phyloP scores from a whole-genome alignment of 1,284 basidiomycete genomes.

The Apiotrichum brassicae region DNA sequence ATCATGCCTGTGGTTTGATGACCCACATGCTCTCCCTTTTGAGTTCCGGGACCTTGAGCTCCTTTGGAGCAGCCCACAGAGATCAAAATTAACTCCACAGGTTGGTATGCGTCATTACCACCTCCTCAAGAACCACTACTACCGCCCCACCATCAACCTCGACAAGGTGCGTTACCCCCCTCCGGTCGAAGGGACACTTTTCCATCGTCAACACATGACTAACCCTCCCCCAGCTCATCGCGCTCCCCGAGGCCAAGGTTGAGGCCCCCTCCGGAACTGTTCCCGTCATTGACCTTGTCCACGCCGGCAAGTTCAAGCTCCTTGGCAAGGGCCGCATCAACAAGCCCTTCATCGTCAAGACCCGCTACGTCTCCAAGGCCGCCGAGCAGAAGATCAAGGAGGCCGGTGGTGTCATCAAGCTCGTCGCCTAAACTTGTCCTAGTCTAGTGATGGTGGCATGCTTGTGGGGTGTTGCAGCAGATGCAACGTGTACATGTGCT shows the following conservation, averaged over 20 bases:
- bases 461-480: no score
- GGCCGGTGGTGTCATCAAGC: conserved; percentile 85
- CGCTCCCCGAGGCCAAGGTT: conserved; percentile 47
- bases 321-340: conserved; percentile 47
- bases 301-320: conserved; percentile 84
- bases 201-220: neutral
- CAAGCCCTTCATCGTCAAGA: conserved; percentile 87
- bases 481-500: no score
- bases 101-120: conserved; percentile 99
- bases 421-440: conserved; percentile 67
- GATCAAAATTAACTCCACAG: neutral
- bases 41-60: no score
- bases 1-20: no score
- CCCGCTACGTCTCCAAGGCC: conserved; percentile 79
- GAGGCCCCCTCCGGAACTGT: conserved; percentile 55
- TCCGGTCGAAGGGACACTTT: neutral
- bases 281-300: conserved; percentile 83
- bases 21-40: no score
- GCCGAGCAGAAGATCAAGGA: conserved; percentile 78
- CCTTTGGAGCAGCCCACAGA: neutral
- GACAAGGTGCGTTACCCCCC: conserved; percentile 57
- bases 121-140: conserved; percentile 80
- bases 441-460: neutral
- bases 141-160: conserved; percentile 93
- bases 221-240: conserved; percentile 39